These are phyloP conservation scores for Mariannaea elegans DNA, from an alignment of 2,329 filamentous ascomycete genomes.

Conservation along the genomic window DNA sequence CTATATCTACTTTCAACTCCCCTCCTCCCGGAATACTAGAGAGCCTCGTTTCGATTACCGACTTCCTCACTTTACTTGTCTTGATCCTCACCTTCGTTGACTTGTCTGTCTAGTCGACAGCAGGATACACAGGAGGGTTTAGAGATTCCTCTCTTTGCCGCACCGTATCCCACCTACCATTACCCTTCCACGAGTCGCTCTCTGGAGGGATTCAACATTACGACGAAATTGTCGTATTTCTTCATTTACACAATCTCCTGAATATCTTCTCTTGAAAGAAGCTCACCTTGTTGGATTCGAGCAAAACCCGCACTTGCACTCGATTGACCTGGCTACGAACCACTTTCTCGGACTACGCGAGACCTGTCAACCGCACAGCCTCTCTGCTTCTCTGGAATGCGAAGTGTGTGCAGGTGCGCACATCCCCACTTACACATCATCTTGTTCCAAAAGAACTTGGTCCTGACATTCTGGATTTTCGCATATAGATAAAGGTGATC, in stretches of 20 bases:
- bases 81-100: conserved; percentile 20
- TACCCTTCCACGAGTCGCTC: neutral
- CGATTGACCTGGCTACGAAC: conserved; percentile 15
- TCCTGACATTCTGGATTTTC: conserved; percentile 29
- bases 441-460: conserved; percentile 8
- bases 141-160: conserved; percentile 8
- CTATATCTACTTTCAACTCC: conserved; percentile 42
- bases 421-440: conserved; percentile 19
- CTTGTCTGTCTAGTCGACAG: conserved; percentile 7
- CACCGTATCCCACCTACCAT: neutral
- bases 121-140: conserved; percentile 6
- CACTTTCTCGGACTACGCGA: conserved; percentile 34
- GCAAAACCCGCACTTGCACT: conserved; percentile 1
- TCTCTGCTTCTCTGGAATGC: conserved; percentile 39
- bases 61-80: conserved; percentile 7
- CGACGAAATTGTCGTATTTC: conserved; percentile 9
- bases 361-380: conserved; percentile 27
- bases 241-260: neutral
- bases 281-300: neutral
- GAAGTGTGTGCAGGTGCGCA: conserved; percentile 39
- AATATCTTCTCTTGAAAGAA: neutral
- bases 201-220: conserved; percentile 10
- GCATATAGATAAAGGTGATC: conserved; percentile 38
- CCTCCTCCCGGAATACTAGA: conserved; percentile 28
- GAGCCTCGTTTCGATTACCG: conserved; percentile 28